These are phyloP conservation scores for Litchi chinensis DNA, from an alignment of 345 rosid species.

Conservation along the genomic window DNA sequence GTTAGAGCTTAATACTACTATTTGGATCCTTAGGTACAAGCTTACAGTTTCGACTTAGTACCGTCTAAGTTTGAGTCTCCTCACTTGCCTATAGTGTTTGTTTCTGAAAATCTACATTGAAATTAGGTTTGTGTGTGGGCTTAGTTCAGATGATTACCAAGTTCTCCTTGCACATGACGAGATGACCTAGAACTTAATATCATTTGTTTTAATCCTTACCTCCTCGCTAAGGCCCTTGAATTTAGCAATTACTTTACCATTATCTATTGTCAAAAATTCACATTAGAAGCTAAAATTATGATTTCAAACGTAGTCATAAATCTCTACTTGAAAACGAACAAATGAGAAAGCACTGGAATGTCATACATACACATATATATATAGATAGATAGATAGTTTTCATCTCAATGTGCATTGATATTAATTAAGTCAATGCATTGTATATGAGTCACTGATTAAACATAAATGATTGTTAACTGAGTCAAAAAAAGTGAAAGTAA, in stretches of 20 bases:
- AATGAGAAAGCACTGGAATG: not conserved
- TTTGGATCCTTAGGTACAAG: not conserved
- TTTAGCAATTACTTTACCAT: not conserved
- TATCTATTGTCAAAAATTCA: not conserved
- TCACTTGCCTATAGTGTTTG: not conserved
- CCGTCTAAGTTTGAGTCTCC: not conserved
- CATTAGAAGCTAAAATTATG: slow-evolving; percentile 1
- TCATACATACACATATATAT: too few species aligned
- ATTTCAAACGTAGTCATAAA: not conserved
- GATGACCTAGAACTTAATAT: not conserved
- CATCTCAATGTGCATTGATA: too few species aligned
- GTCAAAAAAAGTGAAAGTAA: too few species aligned
- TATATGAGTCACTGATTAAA: too few species aligned
- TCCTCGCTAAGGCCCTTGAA: not conserved
- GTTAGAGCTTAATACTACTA: not conserved
- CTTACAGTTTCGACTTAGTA: not conserved
- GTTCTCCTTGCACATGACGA: not conserved
- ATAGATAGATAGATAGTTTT: too few species aligned
- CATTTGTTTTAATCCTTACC: not conserved
- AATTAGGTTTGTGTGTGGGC: not conserved
- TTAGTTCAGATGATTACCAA: not conserved
- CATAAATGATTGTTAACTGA: too few species aligned
- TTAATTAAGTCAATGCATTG: too few species aligned
- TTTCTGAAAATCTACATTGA: not conserved
- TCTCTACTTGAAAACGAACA: not conserved